Percentiles rank a stretch among this genome's conserved stretches.
phyloP scores from a whole-genome alignment of 148 eudicot genomes.

The Rhododendron williamsianum region DNA sequence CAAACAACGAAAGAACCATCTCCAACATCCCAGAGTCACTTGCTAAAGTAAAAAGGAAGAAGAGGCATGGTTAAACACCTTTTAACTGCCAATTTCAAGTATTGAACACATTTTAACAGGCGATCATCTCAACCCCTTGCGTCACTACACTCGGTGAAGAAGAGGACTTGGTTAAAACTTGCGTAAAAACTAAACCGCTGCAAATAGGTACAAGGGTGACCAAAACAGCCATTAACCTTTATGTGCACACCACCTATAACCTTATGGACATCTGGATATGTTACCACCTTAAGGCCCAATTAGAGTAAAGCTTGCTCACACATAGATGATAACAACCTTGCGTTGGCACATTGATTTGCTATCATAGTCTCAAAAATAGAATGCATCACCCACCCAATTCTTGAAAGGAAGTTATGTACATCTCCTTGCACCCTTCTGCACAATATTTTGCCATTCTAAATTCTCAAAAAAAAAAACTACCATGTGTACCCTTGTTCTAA shows the following conservation, averaged over 20 bases:
- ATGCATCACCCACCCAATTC: not conserved
- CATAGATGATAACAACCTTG: not conserved
- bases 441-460: not conserved
- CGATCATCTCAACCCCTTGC: not conserved
- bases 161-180: not conserved
- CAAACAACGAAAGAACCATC: not conserved
- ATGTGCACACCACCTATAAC: not conserved
- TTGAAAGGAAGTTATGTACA: not conserved
- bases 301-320: not conserved
- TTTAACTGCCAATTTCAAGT: not conserved
- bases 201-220: not conserved
- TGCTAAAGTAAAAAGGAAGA: not conserved
- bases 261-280: not conserved
- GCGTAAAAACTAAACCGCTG: not conserved
- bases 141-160: not conserved
- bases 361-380: not conserved
- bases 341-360: not conserved
- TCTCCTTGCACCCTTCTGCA: not conserved
- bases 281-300: not conserved
- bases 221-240: not conserved
- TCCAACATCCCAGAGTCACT: not conserved
- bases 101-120: not conserved
- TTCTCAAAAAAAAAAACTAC: not conserved
- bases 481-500: not conserved
- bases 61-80: not conserved